These are phyloP conservation scores for Hymenoscyphus albidus DNA, from an alignment of 2,329 filamentous ascomycete genomes.

Conservation along the genomic window DNA sequence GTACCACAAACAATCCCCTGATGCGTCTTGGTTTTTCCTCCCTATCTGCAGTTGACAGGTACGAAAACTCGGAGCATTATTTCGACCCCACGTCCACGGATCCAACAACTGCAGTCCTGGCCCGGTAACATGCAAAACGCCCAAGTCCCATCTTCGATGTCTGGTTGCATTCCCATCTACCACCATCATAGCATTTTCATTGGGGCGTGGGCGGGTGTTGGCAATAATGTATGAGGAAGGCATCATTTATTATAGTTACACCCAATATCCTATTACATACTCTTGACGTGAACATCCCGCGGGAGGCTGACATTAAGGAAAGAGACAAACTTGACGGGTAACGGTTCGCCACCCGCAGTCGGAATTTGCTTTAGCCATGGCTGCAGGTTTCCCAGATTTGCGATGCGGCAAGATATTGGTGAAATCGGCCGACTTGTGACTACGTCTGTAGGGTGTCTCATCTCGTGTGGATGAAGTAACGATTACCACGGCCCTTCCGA, in stretches of 20 bases:
- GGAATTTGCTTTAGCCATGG: neutral
- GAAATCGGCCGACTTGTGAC: neutral
- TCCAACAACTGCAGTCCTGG: neutral
- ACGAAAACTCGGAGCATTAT: neutral
- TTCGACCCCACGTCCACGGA: neutral
- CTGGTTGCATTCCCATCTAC: neutral
- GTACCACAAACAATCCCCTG: neutral
- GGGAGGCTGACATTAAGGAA: neutral
- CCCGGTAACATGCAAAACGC: neutral
- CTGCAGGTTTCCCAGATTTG: constrained; percentile 1
- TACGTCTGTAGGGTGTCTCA: neutral
- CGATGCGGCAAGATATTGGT: neutral
- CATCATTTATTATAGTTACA: neutral
- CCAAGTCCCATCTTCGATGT: neutral
- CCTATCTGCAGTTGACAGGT: neutral
- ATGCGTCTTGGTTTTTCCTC: neutral
- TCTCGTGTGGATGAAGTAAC: neutral
- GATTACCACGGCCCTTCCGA: constrained; percentile 2
- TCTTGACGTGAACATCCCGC: neutral
- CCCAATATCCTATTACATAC: neutral
- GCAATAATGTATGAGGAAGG: neutral
- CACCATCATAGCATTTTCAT: neutral
- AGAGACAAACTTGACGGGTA: neutral
- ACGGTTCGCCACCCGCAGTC: neutral
- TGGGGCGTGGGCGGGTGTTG: neutral